Evolutionary conservation across 225 moss, liverwort and hornwort species (phyloP).

Genomic region (Rhytidiadelphus loreus): DNA sequence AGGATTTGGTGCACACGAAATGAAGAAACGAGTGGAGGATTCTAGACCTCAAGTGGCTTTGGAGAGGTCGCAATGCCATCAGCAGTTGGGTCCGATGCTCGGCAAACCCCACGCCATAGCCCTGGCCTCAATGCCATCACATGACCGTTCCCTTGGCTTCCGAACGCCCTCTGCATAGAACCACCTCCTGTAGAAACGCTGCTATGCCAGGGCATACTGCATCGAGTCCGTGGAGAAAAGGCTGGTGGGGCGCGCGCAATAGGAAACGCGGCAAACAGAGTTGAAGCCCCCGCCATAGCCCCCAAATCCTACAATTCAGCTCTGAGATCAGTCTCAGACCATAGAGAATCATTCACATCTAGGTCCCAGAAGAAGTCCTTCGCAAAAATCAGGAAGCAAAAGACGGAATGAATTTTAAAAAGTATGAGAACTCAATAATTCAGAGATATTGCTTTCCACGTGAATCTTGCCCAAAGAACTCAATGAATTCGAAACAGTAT

Average conservation of each 20-base stretch:
- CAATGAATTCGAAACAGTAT: not conserved
- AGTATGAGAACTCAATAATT: not conserved
- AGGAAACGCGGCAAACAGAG: not conserved
- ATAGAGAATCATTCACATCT: not conserved
- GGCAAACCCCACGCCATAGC: constrained; percentile 7
- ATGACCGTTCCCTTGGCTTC: not conserved
- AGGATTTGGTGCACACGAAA: not conserved
- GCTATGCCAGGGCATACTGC: not conserved
- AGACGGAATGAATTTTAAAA: not conserved
- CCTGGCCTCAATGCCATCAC: not conserved
- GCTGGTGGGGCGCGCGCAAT: not conserved
- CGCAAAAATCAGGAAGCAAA: not conserved
- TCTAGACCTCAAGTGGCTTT: constrained; percentile 1
- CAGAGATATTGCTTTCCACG: not conserved
- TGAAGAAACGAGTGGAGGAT: not conserved
- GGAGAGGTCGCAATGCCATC: constrained; percentile 5
- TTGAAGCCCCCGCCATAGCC: constrained; percentile 7
- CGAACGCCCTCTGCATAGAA: not conserved
- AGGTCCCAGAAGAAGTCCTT: not conserved
- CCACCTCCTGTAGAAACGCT: not conserved
- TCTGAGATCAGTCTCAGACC: not conserved
- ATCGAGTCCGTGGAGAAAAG: not conserved
- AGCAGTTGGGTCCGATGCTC: not conserved
- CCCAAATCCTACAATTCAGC: not conserved
- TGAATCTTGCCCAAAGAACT: too few species aligned